phyloP scores from a whole-genome alignment of 306 rosid genomes.

The Inga leiocalycina region DNA sequence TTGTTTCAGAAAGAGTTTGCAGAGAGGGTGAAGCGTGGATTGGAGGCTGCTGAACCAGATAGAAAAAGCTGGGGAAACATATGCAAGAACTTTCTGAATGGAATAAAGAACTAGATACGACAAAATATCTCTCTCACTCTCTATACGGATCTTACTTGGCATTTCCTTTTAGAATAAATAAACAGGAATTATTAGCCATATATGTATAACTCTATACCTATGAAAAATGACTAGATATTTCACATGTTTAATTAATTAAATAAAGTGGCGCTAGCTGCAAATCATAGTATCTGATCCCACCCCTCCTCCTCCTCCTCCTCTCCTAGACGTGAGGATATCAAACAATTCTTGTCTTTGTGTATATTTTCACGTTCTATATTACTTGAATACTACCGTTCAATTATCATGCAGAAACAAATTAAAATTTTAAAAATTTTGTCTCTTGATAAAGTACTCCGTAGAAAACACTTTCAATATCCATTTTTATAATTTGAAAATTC shows the following conservation, averaged over 20 bases:
- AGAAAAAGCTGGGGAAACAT: constrained; percentile 54
- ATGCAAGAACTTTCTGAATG: constrained; percentile 65
- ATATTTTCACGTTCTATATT: no score
- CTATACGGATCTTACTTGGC: background rate
- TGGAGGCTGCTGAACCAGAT: constrained; percentile 55
- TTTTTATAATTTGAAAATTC: no score
- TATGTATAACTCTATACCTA: background rate
- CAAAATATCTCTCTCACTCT: background rate
- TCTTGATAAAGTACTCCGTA: no score
- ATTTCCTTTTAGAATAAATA: background rate
- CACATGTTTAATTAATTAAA: background rate
- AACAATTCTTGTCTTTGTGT: background rate
- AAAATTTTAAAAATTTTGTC: no score
- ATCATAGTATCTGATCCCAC: no score
- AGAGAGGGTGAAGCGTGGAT: constrained; percentile 48
- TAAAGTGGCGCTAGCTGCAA: background rate
- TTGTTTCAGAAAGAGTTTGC: constrained; percentile 53
- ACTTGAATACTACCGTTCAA: background rate
- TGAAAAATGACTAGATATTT: background rate
- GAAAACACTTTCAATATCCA: no score
- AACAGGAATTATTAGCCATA: background rate
- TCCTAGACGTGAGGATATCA: no score
- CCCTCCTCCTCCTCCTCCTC: no score
- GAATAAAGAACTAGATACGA: constrained; percentile 9
- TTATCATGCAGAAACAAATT: background rate